Conservation (phyloP, 2,329 filamentous ascomycete genomes). For the Sarocladium strictum region DNA sequence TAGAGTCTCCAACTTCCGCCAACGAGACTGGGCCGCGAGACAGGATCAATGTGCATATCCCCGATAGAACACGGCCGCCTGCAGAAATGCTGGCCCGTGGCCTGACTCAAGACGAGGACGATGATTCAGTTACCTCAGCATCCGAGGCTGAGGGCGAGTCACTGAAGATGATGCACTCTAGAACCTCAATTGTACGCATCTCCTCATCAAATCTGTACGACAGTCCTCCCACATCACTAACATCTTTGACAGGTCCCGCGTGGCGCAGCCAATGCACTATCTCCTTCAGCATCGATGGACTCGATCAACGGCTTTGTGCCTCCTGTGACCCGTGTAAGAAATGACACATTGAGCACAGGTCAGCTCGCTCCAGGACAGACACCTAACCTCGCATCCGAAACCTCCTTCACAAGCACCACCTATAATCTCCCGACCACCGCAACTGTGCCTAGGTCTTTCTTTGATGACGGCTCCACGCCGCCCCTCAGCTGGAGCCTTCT, state of each 20-base stretch:
- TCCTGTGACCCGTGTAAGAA: conserved; percentile 44
- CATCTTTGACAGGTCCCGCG: conserved; percentile 46
- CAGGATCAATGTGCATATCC: conserved; percentile 80
- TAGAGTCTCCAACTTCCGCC: conserved; percentile 78
- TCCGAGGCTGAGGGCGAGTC: conserved; percentile 73
- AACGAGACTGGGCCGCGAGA: conserved; percentile 83
- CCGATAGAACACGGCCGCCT: conserved; percentile 83
- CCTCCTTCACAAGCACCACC: conserved; percentile 54
- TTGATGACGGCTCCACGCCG: conserved; percentile 77
- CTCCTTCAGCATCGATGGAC: conserved; percentile 85
- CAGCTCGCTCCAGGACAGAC: conserved; percentile 30
- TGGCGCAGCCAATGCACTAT: conserved; percentile 64
- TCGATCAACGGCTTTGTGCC: conserved; percentile 70
- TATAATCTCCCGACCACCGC: conserved; percentile 53
- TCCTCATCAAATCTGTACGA: neutral
- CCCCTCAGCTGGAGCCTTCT: conserved; percentile 85
- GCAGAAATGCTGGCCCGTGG: conserved; percentile 87
- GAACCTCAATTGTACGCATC: neutral
- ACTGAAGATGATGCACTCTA: conserved; percentile 2
- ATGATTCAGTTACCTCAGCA: conserved; percentile 79
- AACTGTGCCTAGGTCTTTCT: conserved; percentile 73
- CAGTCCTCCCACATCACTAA: conserved; percentile 21
- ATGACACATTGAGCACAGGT: conserved; percentile 46
- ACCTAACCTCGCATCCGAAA: conserved; percentile 52
- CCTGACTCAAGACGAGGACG: conserved; percentile 76